phyloP scores from a whole-genome alignment of 2,329 filamentous ascomycete genomes.

The Massarina eburnea region DNA sequence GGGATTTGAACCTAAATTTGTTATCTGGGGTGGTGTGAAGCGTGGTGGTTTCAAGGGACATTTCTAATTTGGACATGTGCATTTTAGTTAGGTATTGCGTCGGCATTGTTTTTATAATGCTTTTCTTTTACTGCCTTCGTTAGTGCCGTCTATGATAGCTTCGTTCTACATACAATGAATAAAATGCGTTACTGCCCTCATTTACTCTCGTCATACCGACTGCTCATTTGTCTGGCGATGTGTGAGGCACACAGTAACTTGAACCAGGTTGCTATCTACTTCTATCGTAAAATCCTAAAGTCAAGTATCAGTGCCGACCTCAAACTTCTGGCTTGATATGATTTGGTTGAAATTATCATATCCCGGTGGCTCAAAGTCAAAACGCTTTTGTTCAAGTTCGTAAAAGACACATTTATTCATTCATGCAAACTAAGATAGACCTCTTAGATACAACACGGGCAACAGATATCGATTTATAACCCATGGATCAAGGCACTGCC shows the following conservation, averaged over 20 bases:
- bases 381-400: neutral
- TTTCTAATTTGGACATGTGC: neutral
- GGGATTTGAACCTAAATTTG: neutral
- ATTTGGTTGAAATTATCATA: neutral
- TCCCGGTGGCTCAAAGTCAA: neutral
- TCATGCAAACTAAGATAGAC: neutral
- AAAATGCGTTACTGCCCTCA: neutral
- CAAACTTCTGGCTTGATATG: no score
- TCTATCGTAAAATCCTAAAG: no score
- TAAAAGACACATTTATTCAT: neutral
- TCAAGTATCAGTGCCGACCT: neutral
- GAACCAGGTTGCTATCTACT: no score
- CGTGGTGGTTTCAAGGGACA: neutral
- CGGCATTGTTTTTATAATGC: no score
- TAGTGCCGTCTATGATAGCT: no score
- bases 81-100: neutral
- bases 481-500: neutral
- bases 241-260: neutral
- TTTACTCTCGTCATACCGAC: neutral
- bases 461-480: neutral
- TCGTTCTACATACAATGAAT: neutral
- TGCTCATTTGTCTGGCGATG: neutral
- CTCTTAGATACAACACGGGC: neutral
- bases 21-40: neutral
- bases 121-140: no score